A percentile compares a stretch with the other conserved stretches of the same genome.
These are phyloP conservation scores for Suhomyces emberorum DNA, from an alignment of 805 yeast genomes.

Conservation along the genomic window DNA sequence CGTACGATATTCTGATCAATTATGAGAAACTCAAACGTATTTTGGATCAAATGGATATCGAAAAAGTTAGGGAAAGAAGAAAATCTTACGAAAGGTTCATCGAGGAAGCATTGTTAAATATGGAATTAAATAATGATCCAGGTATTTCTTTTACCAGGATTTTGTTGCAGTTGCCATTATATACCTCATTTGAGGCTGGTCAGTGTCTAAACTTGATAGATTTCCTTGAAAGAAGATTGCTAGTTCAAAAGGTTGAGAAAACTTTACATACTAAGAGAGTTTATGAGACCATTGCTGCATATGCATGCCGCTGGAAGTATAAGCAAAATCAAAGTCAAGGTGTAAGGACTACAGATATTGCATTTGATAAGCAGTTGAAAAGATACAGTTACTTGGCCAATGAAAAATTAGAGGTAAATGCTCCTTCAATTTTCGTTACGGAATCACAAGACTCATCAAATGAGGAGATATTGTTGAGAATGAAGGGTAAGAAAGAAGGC, in stretches of 20 bases:
- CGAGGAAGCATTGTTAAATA: conserved; percentile 60
- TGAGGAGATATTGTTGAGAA: not conserved
- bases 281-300: conserved; percentile 46
- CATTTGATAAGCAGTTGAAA: conserved; percentile 20
- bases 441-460: no score
- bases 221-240: conserved; percentile 59
- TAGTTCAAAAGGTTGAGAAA: conserved; percentile 54
- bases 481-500: not conserved
- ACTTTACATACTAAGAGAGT: conserved; percentile 40
- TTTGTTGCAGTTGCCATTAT: conserved; percentile 67
- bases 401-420: conserved; percentile 12
- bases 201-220: conserved; percentile 73
- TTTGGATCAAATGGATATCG: conserved; percentile 52
- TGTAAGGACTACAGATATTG: conserved; percentile 23
- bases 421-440: conserved; percentile 14
- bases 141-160: conserved; percentile 65
- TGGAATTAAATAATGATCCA: conserved; percentile 54
- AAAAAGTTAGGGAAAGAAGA: conserved; percentile 52
- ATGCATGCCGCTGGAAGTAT: conserved; percentile 47
- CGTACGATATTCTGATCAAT: conserved; percentile 59
- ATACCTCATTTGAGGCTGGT: conserved; percentile 71
- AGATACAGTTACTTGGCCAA: conserved; percentile 28
- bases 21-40: conserved; percentile 49
- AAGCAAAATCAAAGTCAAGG: conserved; percentile 26
- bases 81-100: conserved; percentile 60